phyloP scores from a whole-genome alignment of 2,329 filamentous ascomycete species.

The Phyllosticta citriasiana region DNA sequence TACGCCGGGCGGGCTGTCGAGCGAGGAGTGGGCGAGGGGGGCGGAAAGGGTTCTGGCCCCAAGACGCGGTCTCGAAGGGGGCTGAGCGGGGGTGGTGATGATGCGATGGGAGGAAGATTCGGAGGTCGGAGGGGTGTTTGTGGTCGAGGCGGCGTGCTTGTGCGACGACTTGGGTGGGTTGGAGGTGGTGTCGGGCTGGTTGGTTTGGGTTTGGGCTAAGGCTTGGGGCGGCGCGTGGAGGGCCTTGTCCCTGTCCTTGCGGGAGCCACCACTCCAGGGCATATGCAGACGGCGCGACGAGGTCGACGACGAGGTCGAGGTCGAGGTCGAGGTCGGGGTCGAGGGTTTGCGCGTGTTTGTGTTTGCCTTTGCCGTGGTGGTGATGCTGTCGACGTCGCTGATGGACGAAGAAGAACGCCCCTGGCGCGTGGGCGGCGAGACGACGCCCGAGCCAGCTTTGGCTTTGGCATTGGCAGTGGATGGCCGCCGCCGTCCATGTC shows the following conservation, averaged over 20 bases:
- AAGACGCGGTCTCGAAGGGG: constrained; percentile 2
- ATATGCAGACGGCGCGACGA: neutral
- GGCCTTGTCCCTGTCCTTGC: neutral
- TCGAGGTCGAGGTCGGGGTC: neutral
- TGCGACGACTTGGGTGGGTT: neutral
- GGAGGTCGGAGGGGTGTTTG: neutral
- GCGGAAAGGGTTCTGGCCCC: constrained; percentile 23
- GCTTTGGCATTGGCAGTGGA: too few species aligned
- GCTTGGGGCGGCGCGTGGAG: neutral
- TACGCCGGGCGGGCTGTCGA: constrained; percentile 4
- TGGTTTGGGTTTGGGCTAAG: neutral
- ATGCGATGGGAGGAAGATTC: neutral
- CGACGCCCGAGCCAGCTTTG: neutral
- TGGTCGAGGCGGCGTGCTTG: neutral
- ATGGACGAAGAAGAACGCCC: neutral
- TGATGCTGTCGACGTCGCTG: neutral
- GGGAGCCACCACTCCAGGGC: neutral
- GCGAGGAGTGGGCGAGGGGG: constrained; percentile 17
- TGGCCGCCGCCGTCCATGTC: too few species aligned
- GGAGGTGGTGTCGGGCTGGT: neutral
- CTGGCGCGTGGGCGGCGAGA: too few species aligned
- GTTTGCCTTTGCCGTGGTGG: neutral
- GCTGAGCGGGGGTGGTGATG: constrained; percentile 7
- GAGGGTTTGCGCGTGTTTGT: neutral
- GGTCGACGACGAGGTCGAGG: neutral